Percentiles rank a stretch among this genome's conserved stretches.
These are phyloP conservation scores for Microdochium paspali DNA, from an alignment of 2,329 filamentous ascomycete species.

Conservation along the genomic window DNA sequence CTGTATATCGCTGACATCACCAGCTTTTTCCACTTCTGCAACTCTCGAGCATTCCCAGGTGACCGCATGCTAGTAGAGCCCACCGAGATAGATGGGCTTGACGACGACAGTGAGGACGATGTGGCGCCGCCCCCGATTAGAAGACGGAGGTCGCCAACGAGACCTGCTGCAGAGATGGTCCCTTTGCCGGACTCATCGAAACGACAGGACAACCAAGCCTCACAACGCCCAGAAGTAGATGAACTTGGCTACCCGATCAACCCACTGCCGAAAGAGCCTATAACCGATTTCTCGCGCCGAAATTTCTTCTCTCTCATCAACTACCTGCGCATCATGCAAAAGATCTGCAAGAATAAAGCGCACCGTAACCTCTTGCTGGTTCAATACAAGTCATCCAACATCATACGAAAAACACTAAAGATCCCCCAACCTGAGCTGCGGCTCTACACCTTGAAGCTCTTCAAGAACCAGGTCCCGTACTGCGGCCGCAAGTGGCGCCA, in stretches of 20 bases:
- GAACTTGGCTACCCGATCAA: slow-evolving; percentile 76
- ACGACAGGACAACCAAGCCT: slow-evolving; percentile 20
- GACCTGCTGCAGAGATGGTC: slow-evolving; percentile 19
- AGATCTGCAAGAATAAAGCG: slow-evolving; percentile 91
- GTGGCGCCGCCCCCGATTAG: slow-evolving; percentile 78
- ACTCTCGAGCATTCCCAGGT: slow-evolving; percentile 25
- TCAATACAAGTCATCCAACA: slow-evolving; percentile 89
- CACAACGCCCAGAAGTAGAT: slow-evolving; percentile 57
- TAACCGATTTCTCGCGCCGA: slow-evolving; percentile 84
- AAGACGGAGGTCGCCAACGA: slow-evolving; percentile 39
- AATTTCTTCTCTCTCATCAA: slow-evolving; percentile 96
- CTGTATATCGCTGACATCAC: slow-evolving; percentile 8
- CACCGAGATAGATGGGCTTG: slow-evolving; percentile 22
- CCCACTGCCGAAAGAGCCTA: slow-evolving; percentile 61
- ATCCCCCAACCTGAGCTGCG: slow-evolving; percentile 81
- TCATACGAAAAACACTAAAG: slow-evolving; percentile 83
- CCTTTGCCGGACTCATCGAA: slow-evolving; percentile 28
- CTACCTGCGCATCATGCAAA: slow-evolving; percentile 91
- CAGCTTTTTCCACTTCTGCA: slow-evolving; percentile 90
- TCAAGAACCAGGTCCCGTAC: slow-evolving; percentile 98
- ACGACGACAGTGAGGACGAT: slow-evolving; percentile 59
- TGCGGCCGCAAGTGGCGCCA: slow-evolving; percentile 98
- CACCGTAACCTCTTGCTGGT: slow-evolving; percentile 91
- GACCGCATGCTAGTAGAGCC: slow-evolving; percentile 16
- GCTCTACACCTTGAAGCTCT: slow-evolving; percentile 92